phyloP scores from a whole-genome alignment of 306 rosid species.

The Delonix regia region DNA sequence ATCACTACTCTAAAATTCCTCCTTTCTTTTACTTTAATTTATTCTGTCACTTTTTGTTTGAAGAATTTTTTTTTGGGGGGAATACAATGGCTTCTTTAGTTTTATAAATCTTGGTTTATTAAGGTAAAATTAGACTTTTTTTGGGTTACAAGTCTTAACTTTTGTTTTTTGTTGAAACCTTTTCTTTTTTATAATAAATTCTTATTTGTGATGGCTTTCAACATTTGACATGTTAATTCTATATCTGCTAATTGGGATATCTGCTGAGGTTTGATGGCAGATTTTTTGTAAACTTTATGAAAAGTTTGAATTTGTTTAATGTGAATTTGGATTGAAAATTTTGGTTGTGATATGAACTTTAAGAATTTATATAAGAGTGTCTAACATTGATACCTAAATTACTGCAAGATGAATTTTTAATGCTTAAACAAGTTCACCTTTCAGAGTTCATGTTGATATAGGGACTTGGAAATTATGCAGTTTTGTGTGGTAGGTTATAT shows the following conservation, averaged over 20 bases:
- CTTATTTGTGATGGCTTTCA: background rate
- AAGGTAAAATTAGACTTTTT: background rate
- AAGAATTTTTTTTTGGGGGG: background rate
- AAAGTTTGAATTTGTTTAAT: background rate
- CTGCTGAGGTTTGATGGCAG: background rate
- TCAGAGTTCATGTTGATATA: background rate
- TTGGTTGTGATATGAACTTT: background rate
- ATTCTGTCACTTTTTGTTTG: background rate
- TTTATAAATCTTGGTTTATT: background rate
- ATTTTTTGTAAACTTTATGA: background rate
- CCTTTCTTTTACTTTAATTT: background rate
- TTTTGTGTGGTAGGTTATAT: background rate
- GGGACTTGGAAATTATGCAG: background rate
- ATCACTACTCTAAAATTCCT: background rate
- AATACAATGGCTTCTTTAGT: background rate
- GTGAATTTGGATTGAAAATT: background rate
- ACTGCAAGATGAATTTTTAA: background rate
- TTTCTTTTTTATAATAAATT: background rate
- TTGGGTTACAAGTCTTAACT: background rate
- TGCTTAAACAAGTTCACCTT: background rate
- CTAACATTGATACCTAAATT: background rate
- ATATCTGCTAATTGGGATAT: background rate
- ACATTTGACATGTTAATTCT: background rate
- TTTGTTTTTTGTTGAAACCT: background rate
- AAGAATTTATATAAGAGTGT: background rate